Evolutionary conservation across 148 eudicot genomes (phyloP), one percentile per base, ranked within the genome.

Genomic region (Hydrangea macrophylla): DNA sequence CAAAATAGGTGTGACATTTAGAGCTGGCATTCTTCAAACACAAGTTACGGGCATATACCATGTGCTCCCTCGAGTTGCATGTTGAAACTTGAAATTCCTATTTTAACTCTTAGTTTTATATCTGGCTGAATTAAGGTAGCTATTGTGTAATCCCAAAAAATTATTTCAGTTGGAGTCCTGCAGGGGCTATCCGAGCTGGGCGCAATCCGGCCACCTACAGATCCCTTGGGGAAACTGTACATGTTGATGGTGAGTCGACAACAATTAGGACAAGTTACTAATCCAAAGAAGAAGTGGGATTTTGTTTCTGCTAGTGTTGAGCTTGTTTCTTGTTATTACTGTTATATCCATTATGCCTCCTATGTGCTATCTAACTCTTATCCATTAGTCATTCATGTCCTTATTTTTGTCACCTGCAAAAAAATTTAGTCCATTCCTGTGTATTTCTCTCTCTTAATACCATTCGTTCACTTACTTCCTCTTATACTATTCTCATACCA

Each of bases 161-260:
- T 39, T 6, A 42, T 74, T 77, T 68, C 81, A 95, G 99, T 75
- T 95, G 99, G 99, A 95, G 74, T 78, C 99, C 99, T 71, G 97
- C 90, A 20, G 99, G 99, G 58, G 99, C 99, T 71, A 74, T 94
- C 62, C 81, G 82, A 84, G 83, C 97, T 44, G 97, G 96, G 44
- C 84, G 90, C 56, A 90, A 94, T 81, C 92, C 99, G 58, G 99
- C 99, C n/a, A 84, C 78, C 13, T 95, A 95, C 73, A 78, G 70
- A 77, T 83, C 85, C 44, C 70, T 80, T 36, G 99, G 91, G 62
- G 85, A 78, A 74, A 81, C 80, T 57, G 72, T 91, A 67, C 74
- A 84, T 58, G 89, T 95, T 59, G 83, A 71, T 63, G 99, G 99
- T 91, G 82, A 83, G 95, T 76, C 67, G 27, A 37, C 56, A 70